These are phyloP conservation scores for Dissophora globulifera DNA, from an alignment of 192 early-diverging fungal genomes.

Conservation along the genomic window DNA sequence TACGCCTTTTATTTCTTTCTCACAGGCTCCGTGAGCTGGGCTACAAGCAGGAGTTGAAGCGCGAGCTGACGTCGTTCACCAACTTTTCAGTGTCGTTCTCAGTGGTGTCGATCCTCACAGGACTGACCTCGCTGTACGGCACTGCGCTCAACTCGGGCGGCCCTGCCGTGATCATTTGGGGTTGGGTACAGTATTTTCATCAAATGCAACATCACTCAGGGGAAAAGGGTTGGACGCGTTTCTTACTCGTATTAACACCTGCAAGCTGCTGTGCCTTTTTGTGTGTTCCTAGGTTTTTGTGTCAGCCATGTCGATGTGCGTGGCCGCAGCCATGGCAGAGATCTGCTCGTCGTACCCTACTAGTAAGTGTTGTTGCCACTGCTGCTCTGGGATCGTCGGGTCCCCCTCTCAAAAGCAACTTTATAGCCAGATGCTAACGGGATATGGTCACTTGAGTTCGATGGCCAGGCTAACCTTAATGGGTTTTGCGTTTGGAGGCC, in stretches of 20 bases:
- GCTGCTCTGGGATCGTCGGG: no score
- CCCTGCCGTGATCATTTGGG: slow-evolving; percentile 58
- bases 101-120: slow-evolving; percentile 56
- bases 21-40: slow-evolving; percentile 58
- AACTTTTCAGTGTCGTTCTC: slow-evolving; percentile 59
- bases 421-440: no score
- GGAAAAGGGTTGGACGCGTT: no score
- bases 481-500: slow-evolving; percentile 43
- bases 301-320: slow-evolving; percentile 52
- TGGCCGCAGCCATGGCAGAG: slow-evolving; percentile 59
- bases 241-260: slow-evolving; percentile 11
- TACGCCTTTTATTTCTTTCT: neutral
- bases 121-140: slow-evolving; percentile 59
- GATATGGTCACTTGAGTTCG: neutral
- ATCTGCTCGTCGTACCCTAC: slow-evolving; percentile 60
- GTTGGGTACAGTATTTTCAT: no score
- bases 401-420: no score
- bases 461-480: slow-evolving; percentile 18
- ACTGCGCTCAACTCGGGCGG: slow-evolving; percentile 57
- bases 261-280: no score
- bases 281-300: slow-evolving; percentile 45
- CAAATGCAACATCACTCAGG: no score
- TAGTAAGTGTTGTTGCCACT: slow-evolving; percentile 28
- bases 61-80: slow-evolving; percentile 54
- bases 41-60: slow-evolving; percentile 63